Percentiles rank a stretch among this genome's conserved stretches.
phyloP scores from a whole-genome alignment of 2,329 filamentous ascomycete species.

The Colletotrichum sublineola region DNA sequence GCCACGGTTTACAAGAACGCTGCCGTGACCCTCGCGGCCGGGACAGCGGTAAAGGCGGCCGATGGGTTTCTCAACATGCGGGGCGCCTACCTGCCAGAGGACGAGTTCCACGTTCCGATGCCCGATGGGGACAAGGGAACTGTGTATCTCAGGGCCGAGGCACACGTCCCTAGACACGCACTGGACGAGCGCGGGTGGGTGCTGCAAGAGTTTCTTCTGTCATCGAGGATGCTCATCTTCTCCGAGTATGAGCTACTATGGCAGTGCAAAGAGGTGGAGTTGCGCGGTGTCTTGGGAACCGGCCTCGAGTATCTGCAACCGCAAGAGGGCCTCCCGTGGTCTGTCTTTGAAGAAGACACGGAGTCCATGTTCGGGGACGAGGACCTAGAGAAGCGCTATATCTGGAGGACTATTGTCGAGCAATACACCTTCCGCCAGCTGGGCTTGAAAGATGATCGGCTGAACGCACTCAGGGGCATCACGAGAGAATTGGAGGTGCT shows the following conservation, averaged over 20 bases:
- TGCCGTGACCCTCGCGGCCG: conserved; percentile 25
- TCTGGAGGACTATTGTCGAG: conserved; percentile 29
- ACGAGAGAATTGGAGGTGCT: conserved; percentile 28
- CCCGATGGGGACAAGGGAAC: neutral
- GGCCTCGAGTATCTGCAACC: conserved; percentile 34
- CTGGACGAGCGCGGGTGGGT: conserved; percentile 43
- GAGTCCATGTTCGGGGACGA: neutral
- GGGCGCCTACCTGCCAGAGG: conserved; percentile 10
- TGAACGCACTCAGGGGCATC: conserved; percentile 12
- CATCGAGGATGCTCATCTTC: conserved; percentile 43
- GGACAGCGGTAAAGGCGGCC: neutral
- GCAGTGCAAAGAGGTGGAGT: conserved; percentile 38
- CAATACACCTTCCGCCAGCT: conserved; percentile 26
- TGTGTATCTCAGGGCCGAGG: conserved; percentile 3
- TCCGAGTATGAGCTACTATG: conserved; percentile 42
- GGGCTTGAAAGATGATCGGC: neutral
- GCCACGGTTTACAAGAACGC: conserved; percentile 38
- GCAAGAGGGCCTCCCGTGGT: conserved; percentile 23
- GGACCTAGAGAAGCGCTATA: conserved; percentile 7
- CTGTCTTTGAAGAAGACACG: neutral
- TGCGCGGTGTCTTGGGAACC: conserved; percentile 21
- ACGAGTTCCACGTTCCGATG: neutral
- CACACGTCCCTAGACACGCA: conserved; percentile 8
- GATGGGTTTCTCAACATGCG: conserved; percentile 26
- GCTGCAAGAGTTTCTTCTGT: conserved; percentile 43